Evolutionary conservation across 495 filamentous ascomycete species (phyloP), one percentile per base, ranked within the genome.

Genomic region (Tuber magnatum): DNA sequence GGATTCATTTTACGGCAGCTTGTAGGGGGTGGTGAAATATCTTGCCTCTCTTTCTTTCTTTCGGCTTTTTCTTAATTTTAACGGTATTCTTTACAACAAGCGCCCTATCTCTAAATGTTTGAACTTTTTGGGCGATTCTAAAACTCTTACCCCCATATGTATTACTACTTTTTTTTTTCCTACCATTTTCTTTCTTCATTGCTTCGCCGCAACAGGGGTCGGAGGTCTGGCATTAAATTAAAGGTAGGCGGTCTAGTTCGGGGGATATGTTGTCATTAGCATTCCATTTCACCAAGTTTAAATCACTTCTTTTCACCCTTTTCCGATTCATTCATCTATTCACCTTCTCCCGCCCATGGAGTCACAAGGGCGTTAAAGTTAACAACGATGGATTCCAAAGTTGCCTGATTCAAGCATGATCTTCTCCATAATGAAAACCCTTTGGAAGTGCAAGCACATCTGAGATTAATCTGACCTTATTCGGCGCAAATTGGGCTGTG

Each of bases 1-100:
- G 16, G 80, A 80, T 46, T 81, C 74, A 40, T 82, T 82, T 61
- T 82, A 82, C 72, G 80, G 77, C n/a, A 81, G 80, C 14, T 72
- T 82, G 51, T 82, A 82, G 39, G 40, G 69, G n/a, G 39, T 22
- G 5, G 38, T 73, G 35, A n/a, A 72, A 32, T 24, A 22, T 28
- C 22, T 56, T 20, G 42, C 16, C 70, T 38, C 28, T 39, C 56
- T 70, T 46, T 16, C 16, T 5, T 42, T 24, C 28, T 20, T 20
- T 68, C 38, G 18, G 14, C 46, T 69, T 43, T 5, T 12, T 32
- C 46, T 69, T 22, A 65, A 9, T 22, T 75, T 28, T 75, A 65
- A 65, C 10, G 61, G 2, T 16, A 14, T 38, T 39, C 14, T 0
- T 38, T 32, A 65, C 56, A 28, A 10, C n/a, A 35, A 18, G 14